Percentiles rank a stretch among this genome's conserved stretches.
Conservation (phyloP, 176 grass and related monocot species). For the Triticum timopheevii region DNA sequence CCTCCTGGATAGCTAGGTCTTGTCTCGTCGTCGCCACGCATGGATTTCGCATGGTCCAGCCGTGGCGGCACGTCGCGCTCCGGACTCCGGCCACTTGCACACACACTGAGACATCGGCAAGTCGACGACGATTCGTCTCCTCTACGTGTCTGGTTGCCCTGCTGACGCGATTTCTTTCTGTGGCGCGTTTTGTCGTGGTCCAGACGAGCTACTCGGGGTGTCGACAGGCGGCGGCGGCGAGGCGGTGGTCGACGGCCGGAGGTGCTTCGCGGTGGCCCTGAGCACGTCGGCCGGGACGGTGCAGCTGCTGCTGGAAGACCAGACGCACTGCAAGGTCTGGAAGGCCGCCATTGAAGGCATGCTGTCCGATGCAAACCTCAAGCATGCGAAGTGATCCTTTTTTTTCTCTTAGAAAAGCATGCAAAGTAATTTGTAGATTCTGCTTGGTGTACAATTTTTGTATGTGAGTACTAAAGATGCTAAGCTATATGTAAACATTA, state of each 20-base stretch:
- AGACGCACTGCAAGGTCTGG: constrained; percentile 74
- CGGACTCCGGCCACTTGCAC: neutral
- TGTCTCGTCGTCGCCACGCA: neutral
- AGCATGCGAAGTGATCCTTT: neutral
- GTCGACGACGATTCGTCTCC: neutral
- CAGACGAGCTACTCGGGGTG: constrained; percentile 59
- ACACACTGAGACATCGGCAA: neutral
- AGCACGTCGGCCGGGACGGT: constrained; percentile 50
- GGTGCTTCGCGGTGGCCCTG: constrained; percentile 48
- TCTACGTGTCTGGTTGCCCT: neutral
- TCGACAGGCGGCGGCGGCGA: constrained; percentile 26
- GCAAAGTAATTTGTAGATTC: neutral
- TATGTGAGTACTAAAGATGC: neutral
- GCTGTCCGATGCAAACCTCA: constrained; percentile 40
- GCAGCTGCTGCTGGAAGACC: constrained; percentile 69
- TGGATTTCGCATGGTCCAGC: neutral
- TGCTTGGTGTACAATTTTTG: neutral
- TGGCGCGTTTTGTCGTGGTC: constrained; percentile 3
- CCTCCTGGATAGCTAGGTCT: neutral
- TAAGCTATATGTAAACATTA: neutral
- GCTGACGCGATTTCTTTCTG: neutral
- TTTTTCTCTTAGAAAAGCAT: neutral
- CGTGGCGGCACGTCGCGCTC: neutral
- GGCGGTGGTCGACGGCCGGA: constrained; percentile 32
- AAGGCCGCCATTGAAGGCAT: constrained; percentile 61